phyloP scores from a whole-genome alignment of 192 early-diverging fungal species.

The Dispira parvispora region DNA sequence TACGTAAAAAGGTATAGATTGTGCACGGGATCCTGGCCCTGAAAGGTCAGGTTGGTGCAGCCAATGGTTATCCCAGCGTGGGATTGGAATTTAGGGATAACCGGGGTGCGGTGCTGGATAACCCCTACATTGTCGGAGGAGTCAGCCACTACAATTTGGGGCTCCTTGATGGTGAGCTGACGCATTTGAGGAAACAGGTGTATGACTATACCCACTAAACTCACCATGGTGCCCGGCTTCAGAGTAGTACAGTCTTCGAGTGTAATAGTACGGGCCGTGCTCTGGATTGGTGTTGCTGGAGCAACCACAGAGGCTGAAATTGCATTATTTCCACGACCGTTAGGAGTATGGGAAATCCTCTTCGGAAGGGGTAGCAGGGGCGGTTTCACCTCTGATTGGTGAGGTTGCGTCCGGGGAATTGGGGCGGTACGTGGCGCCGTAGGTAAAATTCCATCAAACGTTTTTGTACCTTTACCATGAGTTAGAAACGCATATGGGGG shows the following conservation, averaged over 20 bases:
- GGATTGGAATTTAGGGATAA: too few relatives aligned
- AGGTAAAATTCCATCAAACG: not conserved
- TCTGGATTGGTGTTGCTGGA: not conserved
- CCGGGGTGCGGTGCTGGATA: constrained; percentile 6
- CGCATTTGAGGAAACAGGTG: not conserved
- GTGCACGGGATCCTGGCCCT: not conserved
- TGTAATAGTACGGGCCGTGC: not conserved
- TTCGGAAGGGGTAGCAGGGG: not conserved
- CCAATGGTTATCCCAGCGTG: not conserved
- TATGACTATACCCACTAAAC: not conserved
- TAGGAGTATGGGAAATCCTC: not conserved
- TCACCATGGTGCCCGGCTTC: not conserved
- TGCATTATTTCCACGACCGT: not conserved
- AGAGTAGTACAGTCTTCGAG: not conserved
- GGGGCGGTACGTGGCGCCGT: not conserved
- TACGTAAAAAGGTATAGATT: not conserved
- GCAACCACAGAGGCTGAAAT: not conserved
- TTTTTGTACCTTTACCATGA: not conserved
- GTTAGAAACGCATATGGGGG: not conserved
- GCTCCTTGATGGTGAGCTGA: constrained; percentile 3
- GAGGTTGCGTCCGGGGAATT: not conserved
- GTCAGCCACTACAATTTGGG: constrained; percentile 5
- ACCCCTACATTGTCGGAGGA: not conserved
- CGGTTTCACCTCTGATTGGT: not conserved
- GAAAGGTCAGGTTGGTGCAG: not conserved